Evolutionary conservation across 163 green algal genomes (phyloP).

Genomic region (Trebouxia gelatinosa): DNA sequence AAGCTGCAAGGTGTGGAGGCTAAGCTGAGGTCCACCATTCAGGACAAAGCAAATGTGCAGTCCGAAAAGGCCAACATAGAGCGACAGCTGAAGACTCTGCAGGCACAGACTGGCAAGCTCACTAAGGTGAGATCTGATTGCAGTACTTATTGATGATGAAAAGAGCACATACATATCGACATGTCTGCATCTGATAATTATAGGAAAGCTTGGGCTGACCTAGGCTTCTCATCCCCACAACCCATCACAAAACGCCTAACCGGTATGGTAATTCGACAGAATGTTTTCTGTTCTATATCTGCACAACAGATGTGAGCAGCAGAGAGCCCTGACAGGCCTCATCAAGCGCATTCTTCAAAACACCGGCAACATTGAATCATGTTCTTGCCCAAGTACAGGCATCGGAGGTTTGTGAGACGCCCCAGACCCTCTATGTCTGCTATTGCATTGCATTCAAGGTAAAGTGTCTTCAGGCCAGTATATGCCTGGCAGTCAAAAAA

Average conservation of each 20-base stretch:
- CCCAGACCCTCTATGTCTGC: conserved; percentile 61
- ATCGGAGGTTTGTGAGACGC: conserved; percentile 57
- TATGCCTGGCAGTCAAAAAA: too few relatives aligned
- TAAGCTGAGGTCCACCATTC: conserved; percentile 64
- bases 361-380: too few relatives aligned
- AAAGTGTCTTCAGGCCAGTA: conserved; percentile 71
- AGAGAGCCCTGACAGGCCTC: too few relatives aligned
- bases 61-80: conserved; percentile 77
- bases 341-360: too few relatives aligned
- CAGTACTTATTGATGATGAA: neutral
- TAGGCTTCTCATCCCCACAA: too few relatives aligned
- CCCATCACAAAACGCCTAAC: too few relatives aligned
- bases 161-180: too few relatives aligned
- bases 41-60: conserved; percentile 63
- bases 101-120: conserved; percentile 53
- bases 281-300: too few relatives aligned
- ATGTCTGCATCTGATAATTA: too few relatives aligned
- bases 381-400: conserved; percentile 74
- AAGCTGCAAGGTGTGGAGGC: conserved; percentile 64
- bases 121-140: conserved; percentile 53
- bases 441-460: conserved; percentile 77
- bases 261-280: too few relatives aligned
- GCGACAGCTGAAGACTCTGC: conserved; percentile 68
- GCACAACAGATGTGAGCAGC: too few relatives aligned
- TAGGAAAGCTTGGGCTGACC: too few relatives aligned